Base-by-base conservation (phyloP, 2,329 filamentous ascomycete species). In the Aurifilum marmelostoma region DNA sequence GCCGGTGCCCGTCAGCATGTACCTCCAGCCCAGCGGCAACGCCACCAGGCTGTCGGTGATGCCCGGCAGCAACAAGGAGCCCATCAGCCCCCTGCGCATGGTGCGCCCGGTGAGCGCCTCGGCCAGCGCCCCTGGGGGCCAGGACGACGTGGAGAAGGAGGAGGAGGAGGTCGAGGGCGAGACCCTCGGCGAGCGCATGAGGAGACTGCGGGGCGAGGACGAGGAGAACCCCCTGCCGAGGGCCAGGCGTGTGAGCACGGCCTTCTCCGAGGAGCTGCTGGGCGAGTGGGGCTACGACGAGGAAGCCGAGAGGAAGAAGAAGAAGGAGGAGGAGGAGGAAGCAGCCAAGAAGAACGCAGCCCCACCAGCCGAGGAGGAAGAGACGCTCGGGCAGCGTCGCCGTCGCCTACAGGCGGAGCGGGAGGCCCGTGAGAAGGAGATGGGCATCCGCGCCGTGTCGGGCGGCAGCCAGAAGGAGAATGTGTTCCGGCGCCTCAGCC, bases 311-410 rank as follows among this genome's bases (percentile, higher is more conserved):
- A 74, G 80, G 6, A 75, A 80, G 7, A 74, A 71, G 50, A 77
- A 80, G 65, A 74, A 67, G 18, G 74, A 75, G 43, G 77, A 73
- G 65, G 74, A 67, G 18, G 74, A 75, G 43, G 77, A 73, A 5
- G 79, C 79, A 61, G 71, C 70, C 27, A 77, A 74, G 43, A 72
- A 76, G 27, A 74, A 75, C 18, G 75, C 76, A 8, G n/a, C n/a
- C n/a, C 59, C 61, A 4, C 54, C 71, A 68, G 72, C 76, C 27
- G 83, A 85, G 71, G 91, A 90, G 72, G 91, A 93, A 73, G 92
- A 96, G 76, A 95, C 92, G 0, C 83, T 96, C 0, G 92, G 92
- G 12, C 91, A 95, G 77, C 89, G 92, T 14, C 89, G 92, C 0
- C 88, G 88, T 37, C 87, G 92, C 34, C 83, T 96, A 1, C 91